Evolutionary conservation across 192 early-diverging fungal genomes (phyloP).

Genomic region (Gryganskiella cystojenkinii): DNA sequence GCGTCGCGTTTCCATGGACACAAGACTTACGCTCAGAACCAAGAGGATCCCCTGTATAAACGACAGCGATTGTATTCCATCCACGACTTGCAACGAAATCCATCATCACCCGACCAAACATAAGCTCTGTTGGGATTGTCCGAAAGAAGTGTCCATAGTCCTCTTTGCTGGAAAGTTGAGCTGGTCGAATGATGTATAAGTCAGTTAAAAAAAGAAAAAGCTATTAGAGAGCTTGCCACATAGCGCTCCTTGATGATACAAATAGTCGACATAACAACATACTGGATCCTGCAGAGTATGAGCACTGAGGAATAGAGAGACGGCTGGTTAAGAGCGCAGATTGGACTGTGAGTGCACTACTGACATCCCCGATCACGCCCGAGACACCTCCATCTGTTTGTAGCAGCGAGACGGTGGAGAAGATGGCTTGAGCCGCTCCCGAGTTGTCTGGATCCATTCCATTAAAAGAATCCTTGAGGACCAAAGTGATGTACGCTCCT

Average conservation of each 20-base stretch:
- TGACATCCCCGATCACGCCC: constrained; percentile 64
- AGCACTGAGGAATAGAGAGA: constrained; percentile 62
- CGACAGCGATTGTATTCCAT: constrained; percentile 56
- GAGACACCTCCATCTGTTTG: constrained; percentile 56
- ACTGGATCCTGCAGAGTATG: constrained; percentile 63
- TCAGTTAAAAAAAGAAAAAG: too few relatives aligned
- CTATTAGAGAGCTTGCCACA: too few relatives aligned
- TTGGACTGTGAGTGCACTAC: constrained; percentile 59
- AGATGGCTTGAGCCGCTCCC: constrained; percentile 60
- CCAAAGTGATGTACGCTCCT: constrained; percentile 60
- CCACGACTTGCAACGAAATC: constrained; percentile 58
- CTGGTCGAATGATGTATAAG: too few relatives aligned
- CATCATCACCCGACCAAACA: constrained; percentile 60
- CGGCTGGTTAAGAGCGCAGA: constrained; percentile 62
- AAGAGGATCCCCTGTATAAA: constrained; percentile 59
- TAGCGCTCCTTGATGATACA: too few relatives aligned
- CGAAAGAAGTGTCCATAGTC: constrained; percentile 63
- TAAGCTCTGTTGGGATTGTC: constrained; percentile 64
- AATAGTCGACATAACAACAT: too few relatives aligned
- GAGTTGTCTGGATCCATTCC: constrained; percentile 52
- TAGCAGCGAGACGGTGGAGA: constrained; percentile 58
- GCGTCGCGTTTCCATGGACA: too few relatives aligned
- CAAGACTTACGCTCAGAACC: constrained; percentile 56
- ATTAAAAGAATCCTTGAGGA: constrained; percentile 63
- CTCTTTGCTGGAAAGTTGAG: constrained; percentile 57